Base-by-base conservation (phyloP, 148 eudicot species). In the Agrostemma githago region DNA sequence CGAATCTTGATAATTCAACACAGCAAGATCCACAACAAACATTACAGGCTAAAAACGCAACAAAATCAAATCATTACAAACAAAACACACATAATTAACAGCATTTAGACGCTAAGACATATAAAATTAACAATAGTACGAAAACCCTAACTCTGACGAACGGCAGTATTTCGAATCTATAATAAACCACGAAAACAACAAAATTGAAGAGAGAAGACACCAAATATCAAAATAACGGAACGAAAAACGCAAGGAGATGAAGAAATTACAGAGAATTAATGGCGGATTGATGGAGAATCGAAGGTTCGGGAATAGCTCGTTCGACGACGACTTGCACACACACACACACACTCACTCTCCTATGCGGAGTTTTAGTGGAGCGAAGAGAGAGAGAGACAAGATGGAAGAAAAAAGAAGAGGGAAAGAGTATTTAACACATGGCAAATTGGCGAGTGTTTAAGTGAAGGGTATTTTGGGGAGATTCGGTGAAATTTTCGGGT, bases 91-190 rank as follows among this genome's bases (percentile, higher is more conserved):
- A 41, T 6, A 58, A 80, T 40, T 62, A 17, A 38, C 11, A n/a
- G 34, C 68, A 77, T 8, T 4, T 0, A 34, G 53, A 39, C 16
- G 37, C 10, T 15, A 76, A 62, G 62, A 56, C 44, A 6, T 11
- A 68, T 44, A 8, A 77, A 46, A 76, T 67, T 41, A 62, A 80
- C 83, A 63, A 60, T 10, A 69, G 62, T n/a, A 53, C 26, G 41
- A 48, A 83, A 86, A 83, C 86, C 88, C 88, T 86, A 81, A 10
- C 51, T 62, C 59, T 68, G 54, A 46, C 17, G 62, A 81, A 77
- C 41, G 66, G 61, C 63, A 74, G 43, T 40, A 67, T 54, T 75
- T 72, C 2, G 21, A 66, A 14, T 75, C 39, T 15, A 71, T 48
- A 9, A 16, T 26, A 14, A 51, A 8, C 16, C 40, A 2, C 14